A percentile compares a stretch with the other conserved stretches of the same genome.
Evolutionary conservation across 306 rosid genomes (phyloP).

Genomic region (Delonix regia): DNA sequence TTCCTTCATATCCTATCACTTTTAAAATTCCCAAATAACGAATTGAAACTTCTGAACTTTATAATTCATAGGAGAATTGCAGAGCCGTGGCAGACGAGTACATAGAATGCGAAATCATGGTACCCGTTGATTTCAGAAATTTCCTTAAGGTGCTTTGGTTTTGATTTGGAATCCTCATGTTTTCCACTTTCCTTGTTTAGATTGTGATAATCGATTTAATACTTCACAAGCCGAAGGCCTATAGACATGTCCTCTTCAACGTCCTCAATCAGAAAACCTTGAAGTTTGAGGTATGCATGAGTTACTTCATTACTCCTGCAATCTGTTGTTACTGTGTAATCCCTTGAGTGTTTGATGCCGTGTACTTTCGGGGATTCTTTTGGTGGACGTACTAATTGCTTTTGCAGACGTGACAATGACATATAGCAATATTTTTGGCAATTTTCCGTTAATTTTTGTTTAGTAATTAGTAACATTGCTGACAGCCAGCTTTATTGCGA

Average conservation of each 20-base stretch:
- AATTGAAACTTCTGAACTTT: slow-evolving; percentile 13
- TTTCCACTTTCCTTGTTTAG: slow-evolving; percentile 39
- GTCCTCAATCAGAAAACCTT: slow-evolving; percentile 54
- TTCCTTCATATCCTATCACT: background rate
- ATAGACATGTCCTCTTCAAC: slow-evolving; percentile 80
- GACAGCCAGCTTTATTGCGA: slow-evolving; percentile 5
- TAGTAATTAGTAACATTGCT: background rate
- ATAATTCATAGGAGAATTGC: slow-evolving; percentile 66
- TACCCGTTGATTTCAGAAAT: slow-evolving; percentile 35
- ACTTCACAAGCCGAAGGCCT: slow-evolving; percentile 85
- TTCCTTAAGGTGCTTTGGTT: background rate
- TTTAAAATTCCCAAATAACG: background rate
- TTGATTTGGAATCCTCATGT: slow-evolving; percentile 11
- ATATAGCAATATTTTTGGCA: background rate
- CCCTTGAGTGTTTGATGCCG: slow-evolving; percentile 3
- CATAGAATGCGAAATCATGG: slow-evolving; percentile 86
- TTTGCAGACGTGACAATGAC: background rate
- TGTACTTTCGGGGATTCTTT: background rate
- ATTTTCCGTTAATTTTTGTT: background rate
- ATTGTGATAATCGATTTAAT: slow-evolving; percentile 78
- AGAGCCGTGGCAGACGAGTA: slow-evolving; percentile 80
- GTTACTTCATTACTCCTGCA: slow-evolving; percentile 11
- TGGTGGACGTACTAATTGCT: background rate
- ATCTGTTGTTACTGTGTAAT: background rate
- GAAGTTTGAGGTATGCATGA: slow-evolving; percentile 55